These are phyloP conservation scores for Hevea brasiliensis DNA, from an alignment of 345 rosid species.

Conservation along the genomic window DNA sequence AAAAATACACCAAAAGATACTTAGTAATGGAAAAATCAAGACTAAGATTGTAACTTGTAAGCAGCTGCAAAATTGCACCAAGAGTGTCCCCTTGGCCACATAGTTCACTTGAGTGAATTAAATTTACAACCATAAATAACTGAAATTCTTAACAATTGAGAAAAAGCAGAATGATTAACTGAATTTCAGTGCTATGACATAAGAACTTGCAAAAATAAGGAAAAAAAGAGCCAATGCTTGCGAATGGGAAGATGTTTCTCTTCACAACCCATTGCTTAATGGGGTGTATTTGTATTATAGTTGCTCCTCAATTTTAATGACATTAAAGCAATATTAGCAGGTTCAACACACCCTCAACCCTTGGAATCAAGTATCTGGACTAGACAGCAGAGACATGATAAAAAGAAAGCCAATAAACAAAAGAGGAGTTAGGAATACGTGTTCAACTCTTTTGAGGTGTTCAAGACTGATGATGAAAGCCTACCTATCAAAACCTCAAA, in stretches of 20 bases:
- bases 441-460: neutral
- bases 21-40: neutral
- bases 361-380: neutral
- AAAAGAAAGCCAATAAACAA: neutral
- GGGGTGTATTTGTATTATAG: neutral
- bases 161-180: neutral
- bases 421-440: neutral
- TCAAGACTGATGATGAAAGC: neutral
- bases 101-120: neutral
- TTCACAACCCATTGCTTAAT: slow-evolving; percentile 5
- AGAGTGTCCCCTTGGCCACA: neutral
- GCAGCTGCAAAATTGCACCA: neutral
- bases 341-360: neutral
- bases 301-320: neutral
- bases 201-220: neutral
- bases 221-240: neutral
- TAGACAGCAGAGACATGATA: neutral
- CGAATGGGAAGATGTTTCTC: neutral
- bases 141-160: neutral
- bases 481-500: neutral
- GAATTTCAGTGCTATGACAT: neutral
- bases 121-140: neutral
- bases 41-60: neutral
- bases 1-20: neutral
- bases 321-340: neutral